A percentile compares a stretch with the other conserved stretches of the same genome.
Conservation (phyloP, 2,329 filamentous ascomycete species). For the Paraphoma sp. region DNA sequence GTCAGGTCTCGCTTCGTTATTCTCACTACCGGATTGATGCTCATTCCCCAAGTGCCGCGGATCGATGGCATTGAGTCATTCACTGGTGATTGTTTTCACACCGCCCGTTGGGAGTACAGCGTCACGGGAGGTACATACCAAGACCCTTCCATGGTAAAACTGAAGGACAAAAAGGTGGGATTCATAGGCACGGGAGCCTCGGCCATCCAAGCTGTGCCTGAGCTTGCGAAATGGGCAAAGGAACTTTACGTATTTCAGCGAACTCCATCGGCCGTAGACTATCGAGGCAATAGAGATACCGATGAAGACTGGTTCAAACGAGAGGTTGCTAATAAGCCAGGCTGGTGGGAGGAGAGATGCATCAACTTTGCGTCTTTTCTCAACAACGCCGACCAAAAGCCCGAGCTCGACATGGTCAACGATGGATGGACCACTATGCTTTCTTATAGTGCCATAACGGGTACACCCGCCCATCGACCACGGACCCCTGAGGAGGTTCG, state of each 20-base stretch:
- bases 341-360: conserved; percentile 59
- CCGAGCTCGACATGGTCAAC: conserved; percentile 53
- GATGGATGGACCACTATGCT: conserved; percentile 57
- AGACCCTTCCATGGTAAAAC: conserved; percentile 35
- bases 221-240: conserved; percentile 55
- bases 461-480: conserved; percentile 26
- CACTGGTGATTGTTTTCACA: conserved; percentile 39
- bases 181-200: conserved; percentile 46
- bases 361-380: conserved; percentile 58
- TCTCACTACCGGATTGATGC: conserved; percentile 51
- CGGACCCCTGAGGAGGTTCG: not conserved
- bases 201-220: conserved; percentile 44
- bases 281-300: conserved; percentile 31
- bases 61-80: conserved; percentile 27
- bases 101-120: conserved; percentile 34
- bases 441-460: conserved; percentile 10
- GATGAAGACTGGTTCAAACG: conserved; percentile 18
- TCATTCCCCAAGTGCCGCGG: conserved; percentile 48
- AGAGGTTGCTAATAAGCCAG: conserved; percentile 26
- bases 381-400: no score
- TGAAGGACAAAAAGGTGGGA: conserved; percentile 44
- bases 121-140: conserved; percentile 30
- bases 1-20: conserved; percentile 42
- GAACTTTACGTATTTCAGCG: conserved; percentile 65
- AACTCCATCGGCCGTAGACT: conserved; percentile 56